A percentile compares a stretch with the other conserved stretches of the same genome.
Conservation (phyloP, 2,329 filamentous ascomycete genomes). For the Malbranchea zuffiana region DNA sequence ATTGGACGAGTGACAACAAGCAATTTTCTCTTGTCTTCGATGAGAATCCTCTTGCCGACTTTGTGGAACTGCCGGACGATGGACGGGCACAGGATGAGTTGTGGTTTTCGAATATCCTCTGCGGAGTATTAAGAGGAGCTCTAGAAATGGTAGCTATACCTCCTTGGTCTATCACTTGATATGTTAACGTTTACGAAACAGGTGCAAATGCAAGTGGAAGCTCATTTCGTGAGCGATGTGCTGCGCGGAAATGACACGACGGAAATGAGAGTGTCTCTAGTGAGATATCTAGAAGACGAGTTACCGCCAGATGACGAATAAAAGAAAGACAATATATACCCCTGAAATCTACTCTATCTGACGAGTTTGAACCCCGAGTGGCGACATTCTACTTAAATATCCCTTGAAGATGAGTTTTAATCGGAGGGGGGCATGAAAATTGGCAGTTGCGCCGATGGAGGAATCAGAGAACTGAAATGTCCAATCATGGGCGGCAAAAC, state of each 20-base stretch:
- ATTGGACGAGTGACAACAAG: slow-evolving; percentile 93
- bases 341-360: too few species aligned
- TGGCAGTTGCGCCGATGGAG: too few species aligned
- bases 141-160: slow-evolving; percentile 69
- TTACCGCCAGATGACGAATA: slow-evolving; percentile 93
- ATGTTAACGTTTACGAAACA: slow-evolving; percentile 20
- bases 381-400: too few species aligned
- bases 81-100: slow-evolving; percentile 90
- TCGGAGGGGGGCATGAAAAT: too few species aligned
- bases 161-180: slow-evolving; percentile 7
- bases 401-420: too few species aligned
- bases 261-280: slow-evolving; percentile 86
- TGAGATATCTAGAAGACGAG: slow-evolving; percentile 95
- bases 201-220: slow-evolving; percentile 96
- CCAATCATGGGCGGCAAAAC: too few species aligned
- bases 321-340: slow-evolving; percentile 21
- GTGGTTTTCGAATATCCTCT: slow-evolving; percentile 97
- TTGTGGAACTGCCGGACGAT: slow-evolving; percentile 94
- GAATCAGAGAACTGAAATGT: too few species aligned
- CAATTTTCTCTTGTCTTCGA: slow-evolving; percentile 95
- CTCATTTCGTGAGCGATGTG: slow-evolving; percentile 89
- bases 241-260: slow-evolving; percentile 89
- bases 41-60: slow-evolving; percentile 92
- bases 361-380: too few species aligned
- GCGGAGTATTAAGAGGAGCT: slow-evolving; percentile 79